Base-by-base conservation (phyloP, 176 grass and related monocot genomes). In the Areca catechu region DNA sequence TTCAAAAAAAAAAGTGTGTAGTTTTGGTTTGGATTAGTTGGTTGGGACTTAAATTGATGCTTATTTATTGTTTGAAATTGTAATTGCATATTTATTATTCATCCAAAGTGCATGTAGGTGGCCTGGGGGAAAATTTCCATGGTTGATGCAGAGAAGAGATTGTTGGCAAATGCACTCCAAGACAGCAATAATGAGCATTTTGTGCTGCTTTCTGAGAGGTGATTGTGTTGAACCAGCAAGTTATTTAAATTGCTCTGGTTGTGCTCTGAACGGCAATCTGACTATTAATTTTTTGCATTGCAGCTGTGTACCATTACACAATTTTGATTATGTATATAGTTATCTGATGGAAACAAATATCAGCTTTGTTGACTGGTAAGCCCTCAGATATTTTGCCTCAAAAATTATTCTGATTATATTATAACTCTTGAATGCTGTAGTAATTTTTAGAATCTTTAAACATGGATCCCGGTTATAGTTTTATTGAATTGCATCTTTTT, bases 131-230 rank as follows among this genome's bases (percentile, higher is more conserved):
- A 86, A 5, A 88, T 85, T 82, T 92, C 93, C 54, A 98, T 98
- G 88, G 61, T 92, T 78, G 84, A 92, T 76, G 93, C 93, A 54
- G 93, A 98, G 74, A 85, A 72, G 85, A 85, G 93, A 62, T 77
- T 98, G 50, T 89, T 98, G 79, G 93, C 76, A 74, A 79, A 89
- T 78, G 93, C 93, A 69, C 77, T 98, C 20, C 66, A 85, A 71
- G 93, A 98, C 80, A 21, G 67, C 57, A 87, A 98, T 78, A 98
- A 98, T 74, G 87, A 85, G 67, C 84, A 98, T 80, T 98, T 98
- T 85, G 70, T 98, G 28, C 75, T 98, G 75, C 75, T 98, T 63
- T 89, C 93, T 62, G 88, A 92, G 51, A 98, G 93, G 93, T 86
- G 57, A 50, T 22, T 72, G 25, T 17, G 63, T 37, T 48, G 22